Evolutionary conservation across 108 stramenopile genomes (phyloP), one percentile per base, ranked within the genome.

Genomic region (Chaetoceros muelleri): DNA sequence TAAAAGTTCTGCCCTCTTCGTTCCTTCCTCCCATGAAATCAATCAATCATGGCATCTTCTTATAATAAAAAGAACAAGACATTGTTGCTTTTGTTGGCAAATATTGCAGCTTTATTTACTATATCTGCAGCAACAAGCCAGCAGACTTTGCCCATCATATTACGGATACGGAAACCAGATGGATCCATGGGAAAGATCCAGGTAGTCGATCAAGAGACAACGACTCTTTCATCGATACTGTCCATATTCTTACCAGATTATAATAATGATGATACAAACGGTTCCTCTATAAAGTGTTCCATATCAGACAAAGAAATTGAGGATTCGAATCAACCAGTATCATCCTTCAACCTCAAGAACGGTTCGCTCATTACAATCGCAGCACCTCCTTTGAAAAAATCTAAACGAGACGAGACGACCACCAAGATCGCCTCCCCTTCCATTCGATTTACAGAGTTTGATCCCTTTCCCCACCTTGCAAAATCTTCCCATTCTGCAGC

Each of bases 401-500:
- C 13, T 53, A 55, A 61, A 30, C 57, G 55, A 61, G 53, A 24
- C 48, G 18, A 53, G 55, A 19, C 47, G 57, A 24, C 21, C 34
- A 13, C 44, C 25, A 44, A 21, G 40, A 44, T 25, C 58, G 3
- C 23, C 46, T 10, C 21, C 7, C 17, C 21, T 61, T n/a, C 57
- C 47, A 51, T 28, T 28, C 29, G 59, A 59, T 47, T 25, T 30
- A 1, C 46, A 24, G 7, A 48, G 45, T 91, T 71, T 72, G 67
- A 87, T 69, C 90, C 90, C 13, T 91, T 82, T 53, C 90, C 90
- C 7, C 82, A 84, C 28, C 61, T 91, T 5, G 90, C 85, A 56
- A 91, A 84, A 73, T 74, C 84, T 46, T 80, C 80, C 53, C 65
- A 61, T 24, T 53, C 66, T 2, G 72, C 80, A 0, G 29, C 79